Base-by-base conservation (phyloP, 2,329 filamentous ascomycete species). In the Parastagonospora avenae region DNA sequence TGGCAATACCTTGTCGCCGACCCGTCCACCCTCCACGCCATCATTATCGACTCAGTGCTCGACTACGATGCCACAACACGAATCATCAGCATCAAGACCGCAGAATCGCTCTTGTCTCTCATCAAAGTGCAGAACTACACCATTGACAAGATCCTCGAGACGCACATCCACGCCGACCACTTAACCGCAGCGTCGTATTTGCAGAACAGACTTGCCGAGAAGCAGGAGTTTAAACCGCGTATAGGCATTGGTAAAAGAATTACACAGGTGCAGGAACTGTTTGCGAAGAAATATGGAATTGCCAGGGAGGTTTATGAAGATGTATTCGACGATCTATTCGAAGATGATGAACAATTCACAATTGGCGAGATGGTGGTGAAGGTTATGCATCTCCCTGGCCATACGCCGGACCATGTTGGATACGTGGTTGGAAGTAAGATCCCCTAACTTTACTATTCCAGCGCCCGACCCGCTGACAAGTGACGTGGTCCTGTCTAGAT, bases 1-100 rank as follows among this genome's bases (percentile, higher is more conserved):
- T 86, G 81, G 80, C 85, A 87, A 62, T 86, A 85, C 54, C 57
- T 87, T 0, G 79, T 88, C 1, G 80, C 77, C 0, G 84, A 87
- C 52, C 78, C 82, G 0, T 50, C 62, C 0, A 83, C 81, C 0
- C 64, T 59, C 1, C 62, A 60, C 0, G 81, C 83, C 1, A 80
- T 77, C 48, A 82, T 88, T 44, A 86, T 88, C 57, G 85, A 88
- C 58, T 75, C 85, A 0, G 85, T 88, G 0, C 63, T 88, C 2
- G 79, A 87, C 64, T 86, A 79, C 52, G 78, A 85, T 39, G 74
- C 76, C 1, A 57, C 66, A 9, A 76, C 68, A 1, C 69, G 74
- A 33, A 62, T 46, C 2, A 76, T 87, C 50, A 75, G 68, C 5
- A 87, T 85, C 0, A 40, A 59, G 0, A 73, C 80, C 0, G 85